Percentiles rank a stretch among this genome's conserved stretches.
Evolutionary conservation across 2,329 filamentous ascomycete genomes (phyloP).

Genomic region (Aspergillus sojae): DNA sequence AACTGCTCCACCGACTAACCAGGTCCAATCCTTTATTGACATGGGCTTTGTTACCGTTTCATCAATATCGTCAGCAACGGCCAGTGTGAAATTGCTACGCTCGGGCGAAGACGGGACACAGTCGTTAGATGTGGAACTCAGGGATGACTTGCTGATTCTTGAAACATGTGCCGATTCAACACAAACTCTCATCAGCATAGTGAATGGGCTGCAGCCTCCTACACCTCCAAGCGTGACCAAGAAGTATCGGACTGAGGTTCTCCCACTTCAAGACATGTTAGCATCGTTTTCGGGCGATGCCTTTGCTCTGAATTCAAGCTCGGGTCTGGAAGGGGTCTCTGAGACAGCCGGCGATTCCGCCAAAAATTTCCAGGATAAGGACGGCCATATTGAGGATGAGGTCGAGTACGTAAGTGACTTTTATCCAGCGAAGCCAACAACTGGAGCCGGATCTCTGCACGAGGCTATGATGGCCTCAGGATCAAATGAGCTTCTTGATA

Average conservation of each 20-base stretch:
- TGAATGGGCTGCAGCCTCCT: slow-evolving; percentile 81
- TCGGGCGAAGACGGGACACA: slow-evolving; percentile 62
- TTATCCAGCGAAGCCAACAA: slow-evolving; percentile 49
- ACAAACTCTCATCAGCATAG: slow-evolving; percentile 79
- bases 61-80: slow-evolving; percentile 80
- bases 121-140: slow-evolving; percentile 76
- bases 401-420: slow-evolving; percentile 60
- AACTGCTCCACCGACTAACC: slow-evolving; percentile 40
- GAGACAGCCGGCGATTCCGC: slow-evolving; percentile 54
- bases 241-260: slow-evolving; percentile 84
- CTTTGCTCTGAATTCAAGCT: slow-evolving; percentile 53
- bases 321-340: slow-evolving; percentile 25
- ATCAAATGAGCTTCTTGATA: slow-evolving; percentile 49
- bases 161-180: slow-evolving; percentile 98
- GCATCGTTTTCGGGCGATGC: slow-evolving; percentile 88
- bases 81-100: slow-evolving; percentile 62
- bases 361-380: slow-evolving; percentile 36
- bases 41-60: slow-evolving; percentile 84
- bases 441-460: slow-evolving; percentile 27
- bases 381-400: slow-evolving; percentile 43
- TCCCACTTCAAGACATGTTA: slow-evolving; percentile 84
- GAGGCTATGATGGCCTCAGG: slow-evolving; percentile 39
- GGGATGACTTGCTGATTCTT: slow-evolving; percentile 82
- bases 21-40: slow-evolving; percentile 55
- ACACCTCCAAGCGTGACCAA: slow-evolving; percentile 77